Evolutionary conservation across 2,329 filamentous ascomycete species (phyloP).

Genomic region (Aureobasidium lini): DNA sequence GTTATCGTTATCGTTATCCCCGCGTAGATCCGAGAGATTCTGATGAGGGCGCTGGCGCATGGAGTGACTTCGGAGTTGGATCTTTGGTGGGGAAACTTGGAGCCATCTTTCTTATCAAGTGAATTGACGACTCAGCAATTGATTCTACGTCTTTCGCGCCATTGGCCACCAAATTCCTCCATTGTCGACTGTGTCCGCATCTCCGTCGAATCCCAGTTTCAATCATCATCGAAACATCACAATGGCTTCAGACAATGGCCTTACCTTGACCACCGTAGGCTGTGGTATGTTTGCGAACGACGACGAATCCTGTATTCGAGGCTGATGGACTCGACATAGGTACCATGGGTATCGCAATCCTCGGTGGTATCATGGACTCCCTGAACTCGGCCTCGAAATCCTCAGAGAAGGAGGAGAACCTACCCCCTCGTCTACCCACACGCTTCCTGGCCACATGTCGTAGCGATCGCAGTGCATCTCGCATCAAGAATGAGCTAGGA

Average conservation of each 20-base stretch:
- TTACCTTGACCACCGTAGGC: slow-evolving; percentile 73
- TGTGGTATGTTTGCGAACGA: slow-evolving; percentile 50
- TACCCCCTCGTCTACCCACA: slow-evolving; percentile 56
- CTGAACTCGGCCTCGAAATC: slow-evolving; percentile 41
- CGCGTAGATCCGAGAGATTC: neutral
- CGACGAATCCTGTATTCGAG: neutral
- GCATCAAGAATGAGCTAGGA: slow-evolving; percentile 58
- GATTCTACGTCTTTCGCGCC: neutral
- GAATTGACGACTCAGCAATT: neutral
- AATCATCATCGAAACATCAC: neutral
- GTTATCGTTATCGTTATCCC: neutral
- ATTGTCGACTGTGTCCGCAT: neutral
- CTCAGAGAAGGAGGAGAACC: slow-evolving; percentile 21
- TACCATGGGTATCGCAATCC: slow-evolving; percentile 78
- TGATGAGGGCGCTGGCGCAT: neutral
- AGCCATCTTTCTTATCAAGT: too few relatives aligned
- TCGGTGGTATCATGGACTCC: slow-evolving; percentile 69
- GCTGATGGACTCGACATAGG: slow-evolving; percentile 40
- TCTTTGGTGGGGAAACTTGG: neutral
- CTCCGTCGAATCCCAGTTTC: too few relatives aligned
- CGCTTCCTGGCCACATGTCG: slow-evolving; percentile 77
- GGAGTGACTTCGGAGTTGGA: neutral
- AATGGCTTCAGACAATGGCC: slow-evolving; percentile 33
- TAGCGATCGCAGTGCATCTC: slow-evolving; percentile 59
- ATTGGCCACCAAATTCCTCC: neutral